A percentile compares a stretch with the other conserved stretches of the same genome.
These are phyloP conservation scores for Diophrys sp. DNA, from an alignment of 73 alveolate genomes.

Conservation along the genomic window DNA sequence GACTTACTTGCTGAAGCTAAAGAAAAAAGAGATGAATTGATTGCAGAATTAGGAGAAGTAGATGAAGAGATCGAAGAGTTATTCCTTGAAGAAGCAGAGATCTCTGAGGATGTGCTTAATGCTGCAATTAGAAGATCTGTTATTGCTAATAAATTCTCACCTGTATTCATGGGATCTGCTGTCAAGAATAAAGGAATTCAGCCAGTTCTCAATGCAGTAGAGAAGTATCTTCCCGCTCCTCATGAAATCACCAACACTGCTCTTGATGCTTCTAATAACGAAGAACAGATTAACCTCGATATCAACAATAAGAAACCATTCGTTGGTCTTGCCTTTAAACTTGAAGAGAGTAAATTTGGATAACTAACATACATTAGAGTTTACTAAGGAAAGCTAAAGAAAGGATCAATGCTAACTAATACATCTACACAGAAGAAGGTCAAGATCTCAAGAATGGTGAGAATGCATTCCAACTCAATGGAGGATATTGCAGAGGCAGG, in stretches of 20 bases:
- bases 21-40: constrained; percentile 70
- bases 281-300: constrained; percentile 60
- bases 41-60: constrained; percentile 62
- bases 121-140: constrained; percentile 74
- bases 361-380: constrained; percentile 76
- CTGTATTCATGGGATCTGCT: constrained; percentile 96
- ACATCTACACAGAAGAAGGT: constrained; percentile 73
- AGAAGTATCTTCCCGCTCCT: constrained; percentile 82
- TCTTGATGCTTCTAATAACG: constrained; percentile 41
- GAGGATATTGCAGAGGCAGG: constrained; percentile 88
- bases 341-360: constrained; percentile 85
- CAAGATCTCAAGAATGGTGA: constrained; percentile 79
- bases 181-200: constrained; percentile 92
- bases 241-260: constrained; percentile 71
- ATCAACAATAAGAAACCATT: constrained; percentile 81
- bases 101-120: constrained; percentile 59
- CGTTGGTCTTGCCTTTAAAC: constrained; percentile 89
- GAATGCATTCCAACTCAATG: constrained; percentile 94
- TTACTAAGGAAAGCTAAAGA: constrained; percentile 88
- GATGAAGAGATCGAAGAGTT: constrained; percentile 76
- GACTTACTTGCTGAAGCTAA: constrained; percentile 49
- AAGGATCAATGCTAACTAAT: constrained; percentile 73
- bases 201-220: constrained; percentile 87
- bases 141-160: constrained; percentile 72
- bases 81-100: constrained; percentile 65